Evolutionary conservation across 805 yeast genomes (phyloP).

Genomic region (Ogataea zsoltii): DNA sequence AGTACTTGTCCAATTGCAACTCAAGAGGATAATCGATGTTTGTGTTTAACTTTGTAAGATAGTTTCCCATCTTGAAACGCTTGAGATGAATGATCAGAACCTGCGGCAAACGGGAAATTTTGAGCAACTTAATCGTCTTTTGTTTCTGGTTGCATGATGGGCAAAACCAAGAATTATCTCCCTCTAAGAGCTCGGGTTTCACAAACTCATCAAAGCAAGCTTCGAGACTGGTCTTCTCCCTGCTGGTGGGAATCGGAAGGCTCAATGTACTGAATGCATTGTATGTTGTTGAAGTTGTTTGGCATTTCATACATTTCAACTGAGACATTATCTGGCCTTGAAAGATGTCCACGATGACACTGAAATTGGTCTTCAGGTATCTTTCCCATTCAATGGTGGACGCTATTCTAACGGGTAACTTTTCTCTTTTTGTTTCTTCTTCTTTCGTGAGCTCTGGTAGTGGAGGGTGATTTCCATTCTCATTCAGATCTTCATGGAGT

Average conservation of each 20-base stretch:
- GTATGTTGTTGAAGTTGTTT: conserved; percentile 78
- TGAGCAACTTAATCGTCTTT: conserved; percentile 65
- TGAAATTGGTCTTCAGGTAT: conserved; percentile 74
- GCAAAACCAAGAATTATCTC: conserved; percentile 83
- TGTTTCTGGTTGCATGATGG: conserved; percentile 67
- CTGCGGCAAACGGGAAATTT: conserved; percentile 76
- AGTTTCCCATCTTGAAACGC: conserved; percentile 63
- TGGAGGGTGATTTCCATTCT: conserved; percentile 55
- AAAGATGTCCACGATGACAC: conserved; percentile 76
- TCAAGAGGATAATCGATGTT: conserved; percentile 67
- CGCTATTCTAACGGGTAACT: conserved; percentile 73
- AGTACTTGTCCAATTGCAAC: conserved; percentile 58
- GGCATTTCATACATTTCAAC: conserved; percentile 71
- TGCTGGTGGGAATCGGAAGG: conserved; percentile 68
- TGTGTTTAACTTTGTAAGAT: conserved; percentile 59
- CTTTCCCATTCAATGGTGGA: conserved; percentile 92
- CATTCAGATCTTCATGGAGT: conserved; percentile 81
- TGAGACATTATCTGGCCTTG: conserved; percentile 90
- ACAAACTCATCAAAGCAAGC: conserved; percentile 80
- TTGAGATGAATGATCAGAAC: conserved; percentile 82
- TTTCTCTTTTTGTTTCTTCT: conserved; percentile 74
- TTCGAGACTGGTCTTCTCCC: conserved; percentile 38
- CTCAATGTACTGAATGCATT: conserved; percentile 79
- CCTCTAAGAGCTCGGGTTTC: conserved; percentile 70
- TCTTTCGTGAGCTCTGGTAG: conserved; percentile 61